Conservation (phyloP, 352 stramenopile genomes). For the Phytophthora litchii region DNA sequence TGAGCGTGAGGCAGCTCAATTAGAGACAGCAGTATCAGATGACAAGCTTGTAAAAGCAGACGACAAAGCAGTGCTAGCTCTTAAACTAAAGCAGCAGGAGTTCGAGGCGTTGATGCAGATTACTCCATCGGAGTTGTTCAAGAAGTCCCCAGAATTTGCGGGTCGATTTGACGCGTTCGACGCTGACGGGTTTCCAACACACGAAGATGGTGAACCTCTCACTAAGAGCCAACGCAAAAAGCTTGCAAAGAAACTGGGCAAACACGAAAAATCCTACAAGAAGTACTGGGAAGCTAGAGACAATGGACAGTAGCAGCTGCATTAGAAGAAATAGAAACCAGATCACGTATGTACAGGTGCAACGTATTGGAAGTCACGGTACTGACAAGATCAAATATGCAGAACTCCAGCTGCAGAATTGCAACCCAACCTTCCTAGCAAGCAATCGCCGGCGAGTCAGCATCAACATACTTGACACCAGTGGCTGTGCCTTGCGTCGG, state of each 20-base stretch:
- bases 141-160: slow-evolving; percentile 44
- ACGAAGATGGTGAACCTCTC: slow-evolving; percentile 49
- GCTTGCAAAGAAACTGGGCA: slow-evolving; percentile 71
- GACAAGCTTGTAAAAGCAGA: slow-evolving; percentile 13
- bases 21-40: slow-evolving; percentile 2
- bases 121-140: slow-evolving; percentile 58
- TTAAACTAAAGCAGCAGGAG: slow-evolving; percentile 52
- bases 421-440: slow-evolving; percentile 22
- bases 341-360: slow-evolving; percentile 1
- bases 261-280: slow-evolving; percentile 68
- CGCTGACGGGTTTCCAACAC: slow-evolving; percentile 56
- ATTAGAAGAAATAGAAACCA: slow-evolving; percentile 23
- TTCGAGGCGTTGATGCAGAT: slow-evolving; percentile 77
- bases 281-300: slow-evolving; percentile 61
- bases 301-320: slow-evolving; percentile 23
- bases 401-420: slow-evolving; percentile 2
- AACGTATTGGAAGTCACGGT: neutral
- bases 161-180: slow-evolving; percentile 65
- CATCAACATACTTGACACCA: slow-evolving; percentile 35
- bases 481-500: slow-evolving; percentile 22
- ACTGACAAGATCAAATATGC: slow-evolving; percentile 3
- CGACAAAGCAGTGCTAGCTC: slow-evolving; percentile 9
- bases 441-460: slow-evolving; percentile 38
- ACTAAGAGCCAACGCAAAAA: slow-evolving; percentile 84
- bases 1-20: slow-evolving; percentile 35